Evolutionary conservation across 352 stramenopile genomes (phyloP), one percentile per base, ranked within the genome.

Genomic region (Globisporangium alternatum): DNA sequence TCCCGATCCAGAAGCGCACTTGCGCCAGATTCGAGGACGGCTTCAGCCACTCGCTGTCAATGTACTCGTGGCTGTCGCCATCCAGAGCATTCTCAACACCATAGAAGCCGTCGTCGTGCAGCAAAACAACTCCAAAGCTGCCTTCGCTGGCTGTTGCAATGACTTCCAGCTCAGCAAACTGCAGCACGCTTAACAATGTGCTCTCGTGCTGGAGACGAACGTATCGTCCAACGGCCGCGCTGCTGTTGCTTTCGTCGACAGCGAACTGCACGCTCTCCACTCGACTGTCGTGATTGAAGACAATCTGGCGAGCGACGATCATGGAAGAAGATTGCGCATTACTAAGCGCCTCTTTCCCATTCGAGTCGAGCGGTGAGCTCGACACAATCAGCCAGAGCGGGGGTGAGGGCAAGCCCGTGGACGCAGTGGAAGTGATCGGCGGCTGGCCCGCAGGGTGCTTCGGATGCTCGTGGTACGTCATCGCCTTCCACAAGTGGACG

Each of bases 151-250:
- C 17, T 33, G n/a, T n/a, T 21, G 43, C 45, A 41, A 91, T 74
- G 22, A 90, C 74, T 66, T 93, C 70, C 0, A 93, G 31, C 59
- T 93, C 79, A 3, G 82, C 80, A 68, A 93, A 89, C 53, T 88
- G 79, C 28, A 91, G 68, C 13, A 74, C 65, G 33, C 68, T 82
- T 1, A 30, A 17, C n/a, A 53, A 65, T 0, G 47, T 28, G 25
- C 70, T 75, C 54, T 78, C 78, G 9, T 78, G 78, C 62, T 91
- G 82, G 31, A 91, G 57, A 13, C 82, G 74, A n/a, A 93, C 67
- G 22, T 84, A 91, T 41, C 80, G 73, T 1, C 75, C 84, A 13
- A 62, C 48, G 17, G 76, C 58, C 41, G 41, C 22, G 19, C 17
- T 19, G 10, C 44, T 60, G 28, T 37, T 12, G 4, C 30, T 54